Evolutionary conservation across 2,329 filamentous ascomycete species (phyloP), one percentile per base, ranked within the genome.

Genomic region (Fusarium verrucosum): DNA sequence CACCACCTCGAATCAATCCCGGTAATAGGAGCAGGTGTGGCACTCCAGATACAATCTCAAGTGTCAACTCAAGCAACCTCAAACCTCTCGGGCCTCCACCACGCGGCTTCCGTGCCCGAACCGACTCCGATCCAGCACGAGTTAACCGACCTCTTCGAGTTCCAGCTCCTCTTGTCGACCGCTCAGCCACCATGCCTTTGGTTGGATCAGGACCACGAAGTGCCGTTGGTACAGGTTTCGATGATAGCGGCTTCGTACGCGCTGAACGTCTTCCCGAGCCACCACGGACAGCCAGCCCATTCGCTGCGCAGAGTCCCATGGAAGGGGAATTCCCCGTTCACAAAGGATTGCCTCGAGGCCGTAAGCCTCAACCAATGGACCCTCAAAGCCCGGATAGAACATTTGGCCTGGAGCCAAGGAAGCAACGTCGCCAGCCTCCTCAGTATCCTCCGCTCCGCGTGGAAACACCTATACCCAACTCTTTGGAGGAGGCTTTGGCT

Each of bases 301-400:
- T 74, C 23, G 59, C 62, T 2, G 68, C 50, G 14, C 55, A 65
- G 10, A 63, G 59, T 5, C 68, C 70, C 0, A 72, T 75, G 36
- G 74, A 74, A 40, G 76, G 76, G 1, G 70, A 74, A 10, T 78
- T 78, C 19, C 75, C 76, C 3, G 43, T 73, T 7, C 71, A 69
- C 26, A 77, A 74, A 10, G 76, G 76, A 2, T 69, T 79, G 13
- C 77, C 76, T 2, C 70, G 77, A 23, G 77, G 77, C 3, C 74
- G 77, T n/a, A 69, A 60, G 19, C 70, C 69, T 2, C 59, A 37
- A 5, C 52, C 14, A 30, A 54, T 45, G 1, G n/a, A n/a, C n/a
- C n/a, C n/a, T n/a, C 41, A 32, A 2, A 57, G 50, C 1, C 50
- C 61, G 4, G 52, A 50, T 7, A 50, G 22, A 1, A 20, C 45